Base-by-base conservation (phyloP, 2,329 filamentous ascomycete species). In the Paecilomyces niveus region DNA sequence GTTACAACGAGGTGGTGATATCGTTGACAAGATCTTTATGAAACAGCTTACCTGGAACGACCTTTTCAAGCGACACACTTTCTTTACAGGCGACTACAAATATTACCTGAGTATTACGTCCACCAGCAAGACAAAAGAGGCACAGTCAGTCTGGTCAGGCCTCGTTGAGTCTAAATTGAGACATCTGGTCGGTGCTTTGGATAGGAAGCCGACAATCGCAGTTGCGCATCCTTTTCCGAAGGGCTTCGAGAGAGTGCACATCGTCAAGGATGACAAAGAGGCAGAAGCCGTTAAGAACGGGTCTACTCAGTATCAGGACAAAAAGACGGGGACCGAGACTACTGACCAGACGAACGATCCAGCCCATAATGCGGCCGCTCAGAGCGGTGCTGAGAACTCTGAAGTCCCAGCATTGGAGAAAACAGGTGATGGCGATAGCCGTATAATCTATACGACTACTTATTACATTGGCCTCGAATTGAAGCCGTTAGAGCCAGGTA, bases 131-230 rank as follows among this genome's bases (percentile, higher is more conserved):
- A 89, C 86, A 32, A 92, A 92, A 70, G 91, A 96, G 65, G 86
- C 89, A 1, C 89, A 96, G 69, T 87, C 90, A 57, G 83, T 88
- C 1, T 97, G 93, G 90, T 90, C 90, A 18, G 94, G 94, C 45
- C 86, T 93, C 56, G 90, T 99, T 3, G 91, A 97, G 74, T 97
- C 94, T 15, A 97, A 95, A 74, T 85, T 97, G 50, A 86, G 94
- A 65, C 82, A 93, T 65, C 82, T 99, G 15, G 90, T 97, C 15
- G 85, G 87, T 63, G 88, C 88, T 53, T 82, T 97, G 49, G 94
- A 97, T 70, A 83, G 87, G 58, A 90, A 94, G 65, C 80, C 84
- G 51, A 89, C 87, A 15, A 91, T 97, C 64, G 85, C 87, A 35
- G 79, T 96, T 24, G 92, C 94, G 0, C 91, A 94, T 65, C 89